Base-by-base conservation (phyloP, 345 rosid genomes). In the Luvunga scandens region DNA sequence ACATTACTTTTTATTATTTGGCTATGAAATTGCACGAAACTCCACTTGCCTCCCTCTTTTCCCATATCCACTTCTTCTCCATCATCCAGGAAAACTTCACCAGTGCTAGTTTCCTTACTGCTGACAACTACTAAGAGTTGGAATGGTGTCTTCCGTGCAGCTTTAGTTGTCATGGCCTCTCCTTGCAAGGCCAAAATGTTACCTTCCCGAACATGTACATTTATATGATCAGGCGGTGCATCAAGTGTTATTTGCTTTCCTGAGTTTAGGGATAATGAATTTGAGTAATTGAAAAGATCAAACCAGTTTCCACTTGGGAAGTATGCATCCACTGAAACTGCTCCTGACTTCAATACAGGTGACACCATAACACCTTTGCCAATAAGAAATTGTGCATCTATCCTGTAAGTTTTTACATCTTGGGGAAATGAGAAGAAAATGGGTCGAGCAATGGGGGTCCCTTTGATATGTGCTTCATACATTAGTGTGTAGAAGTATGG, bases 381-480 rank as follows among this genome's bases (percentile, higher is more conserved):
- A 7, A 45, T 48, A 12, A 45, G 42, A 69, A 42, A 19, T 21
- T 24, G 72, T 33, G 69, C 16, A 65, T 33, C 36, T 34, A 65
- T 65, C 33, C 39, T 36, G 22, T 65, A 65, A 65, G 69, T 65
- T 65, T 65, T 65, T 9, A 22, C 22, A 65, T 65, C 69, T 19
- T 33, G 69, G 9, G 69, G 45, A 36, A 65, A 65, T 2, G 69
- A 65, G 10, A 65, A 65, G 42, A 65, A 65, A 2, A 65, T 22
- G n/a, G 69, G 69, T 33, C 69, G 39, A 33, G 69, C 25, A 33
- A 65, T 4, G 24, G 69, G 16, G 69, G 14, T 65, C 22, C 69
- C 69, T 33, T 65, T 33, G 2, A 6, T 65, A 31, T 77, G 85
- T 38, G 91, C 87, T 71, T 82, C 86, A 31, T 68, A 81, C 89